Conservation (phyloP, 2,329 filamentous ascomycete genomes). For the Fusarium acutatum region DNA sequence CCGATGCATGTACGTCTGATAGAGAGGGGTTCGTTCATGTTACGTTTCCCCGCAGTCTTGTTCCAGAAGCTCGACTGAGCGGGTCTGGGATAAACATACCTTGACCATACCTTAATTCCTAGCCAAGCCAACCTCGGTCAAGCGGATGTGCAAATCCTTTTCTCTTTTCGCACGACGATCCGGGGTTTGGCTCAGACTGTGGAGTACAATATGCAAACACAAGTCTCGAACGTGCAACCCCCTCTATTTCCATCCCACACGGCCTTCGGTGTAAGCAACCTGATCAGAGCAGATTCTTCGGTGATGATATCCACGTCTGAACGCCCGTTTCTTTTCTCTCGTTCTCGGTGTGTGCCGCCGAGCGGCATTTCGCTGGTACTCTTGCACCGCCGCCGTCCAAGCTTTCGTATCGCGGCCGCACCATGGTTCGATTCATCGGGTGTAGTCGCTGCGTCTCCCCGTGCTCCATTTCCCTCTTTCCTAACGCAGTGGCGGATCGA, state of each 20-base stretch:
- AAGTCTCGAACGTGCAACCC: conserved; percentile 21
- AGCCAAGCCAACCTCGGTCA: conserved; percentile 26
- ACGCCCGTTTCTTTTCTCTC: neutral
- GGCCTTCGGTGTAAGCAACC: conserved; percentile 24
- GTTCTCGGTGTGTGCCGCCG: conserved; percentile 31
- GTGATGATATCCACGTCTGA: neutral
- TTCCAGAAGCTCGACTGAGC: conserved; percentile 29
- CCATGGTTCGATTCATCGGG: conserved; percentile 32
- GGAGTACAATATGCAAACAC: neutral
- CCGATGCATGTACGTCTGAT: neutral
- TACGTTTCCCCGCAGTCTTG: conserved; percentile 23
- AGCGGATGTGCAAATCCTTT: conserved; percentile 13
- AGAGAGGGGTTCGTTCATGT: conserved; percentile 1
- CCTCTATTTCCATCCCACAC: neutral
- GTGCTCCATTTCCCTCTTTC: neutral
- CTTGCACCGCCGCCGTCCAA: neutral
- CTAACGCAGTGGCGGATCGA: conserved; percentile 9
- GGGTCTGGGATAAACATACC: conserved; percentile 4
- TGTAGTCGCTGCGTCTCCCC: neutral
- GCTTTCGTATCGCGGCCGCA: neutral
- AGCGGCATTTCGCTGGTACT: conserved; percentile 10
- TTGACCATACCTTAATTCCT: conserved; percentile 23
- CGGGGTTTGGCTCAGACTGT: conserved; percentile 1
- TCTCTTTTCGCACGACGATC: conserved; percentile 3
- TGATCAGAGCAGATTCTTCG: conserved; percentile 15